These are phyloP conservation scores for Trichosporon inkin DNA, from an alignment of 1,284 basidiomycete species.

Conservation along the genomic window DNA sequence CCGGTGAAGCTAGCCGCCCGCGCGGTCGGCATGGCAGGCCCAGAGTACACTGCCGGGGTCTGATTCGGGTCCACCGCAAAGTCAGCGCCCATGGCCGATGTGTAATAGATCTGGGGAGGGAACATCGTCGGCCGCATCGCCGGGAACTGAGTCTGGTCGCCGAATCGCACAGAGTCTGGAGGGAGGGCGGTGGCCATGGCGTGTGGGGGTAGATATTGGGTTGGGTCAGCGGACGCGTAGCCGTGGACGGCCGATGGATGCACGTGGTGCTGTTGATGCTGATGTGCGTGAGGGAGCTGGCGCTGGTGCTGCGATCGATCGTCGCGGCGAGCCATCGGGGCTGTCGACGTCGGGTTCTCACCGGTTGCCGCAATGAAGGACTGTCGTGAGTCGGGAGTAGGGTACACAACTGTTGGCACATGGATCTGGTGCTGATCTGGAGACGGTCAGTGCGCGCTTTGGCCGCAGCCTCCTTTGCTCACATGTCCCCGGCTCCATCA, in stretches of 20 bases:
- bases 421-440: constrained; percentile 4
- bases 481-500: constrained; percentile 5
- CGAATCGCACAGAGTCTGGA: constrained; percentile 20
- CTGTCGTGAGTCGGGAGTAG: constrained; percentile 1
- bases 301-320: constrained; percentile 7
- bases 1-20: neutral
- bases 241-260: constrained; percentile 6
- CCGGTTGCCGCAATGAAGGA: neutral
- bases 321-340: constrained; percentile 1
- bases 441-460: constrained; percentile 3
- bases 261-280: constrained; percentile 2
- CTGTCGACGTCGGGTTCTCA: neutral
- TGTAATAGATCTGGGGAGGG: constrained; percentile 21
- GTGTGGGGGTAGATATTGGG: constrained; percentile 16
- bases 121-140: constrained; percentile 16
- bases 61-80: constrained; percentile 15
- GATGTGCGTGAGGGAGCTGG: constrained; percentile 6
- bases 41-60: neutral
- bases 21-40: constrained; percentile 2
- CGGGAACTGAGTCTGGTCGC: constrained; percentile 11
- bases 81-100: constrained; percentile 14
- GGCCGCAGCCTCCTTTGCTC: neutral
- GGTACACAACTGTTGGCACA: constrained; percentile 1
- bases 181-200: neutral
- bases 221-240: constrained; percentile 11